Conservation (phyloP, 1,284 basidiomycete genomes). For the Ustilago curta region DNA sequence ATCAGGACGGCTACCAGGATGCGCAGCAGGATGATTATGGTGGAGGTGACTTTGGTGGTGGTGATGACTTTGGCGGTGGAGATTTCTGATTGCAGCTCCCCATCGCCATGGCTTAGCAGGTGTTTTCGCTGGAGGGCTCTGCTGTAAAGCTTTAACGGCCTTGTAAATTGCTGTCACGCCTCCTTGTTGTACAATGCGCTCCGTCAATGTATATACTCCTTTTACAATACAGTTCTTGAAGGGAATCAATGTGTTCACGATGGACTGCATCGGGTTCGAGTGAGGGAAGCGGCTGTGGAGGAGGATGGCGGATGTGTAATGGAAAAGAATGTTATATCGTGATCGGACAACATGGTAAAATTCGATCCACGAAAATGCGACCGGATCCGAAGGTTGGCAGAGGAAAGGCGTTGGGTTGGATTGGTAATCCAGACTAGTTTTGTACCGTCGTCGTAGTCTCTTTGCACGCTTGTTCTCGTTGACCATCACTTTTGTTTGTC, state of each 20-base stretch:
- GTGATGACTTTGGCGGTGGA: constrained; percentile 39
- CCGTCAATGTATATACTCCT: too few species aligned
- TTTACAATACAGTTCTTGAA: too few species aligned
- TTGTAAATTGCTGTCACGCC: constrained; percentile 1
- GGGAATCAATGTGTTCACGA: too few species aligned
- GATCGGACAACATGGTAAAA: neutral
- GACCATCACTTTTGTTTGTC: too few species aligned
- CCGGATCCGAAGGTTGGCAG: constrained; percentile 15
- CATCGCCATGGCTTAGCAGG: neutral
- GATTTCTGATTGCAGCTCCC: constrained; percentile 22
- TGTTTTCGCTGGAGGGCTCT: neutral
- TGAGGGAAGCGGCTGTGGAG: too few species aligned
- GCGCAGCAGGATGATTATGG: constrained; percentile 52
- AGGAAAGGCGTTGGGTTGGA: too few species aligned
- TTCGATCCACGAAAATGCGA: neutral
- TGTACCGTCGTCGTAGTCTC: too few species aligned
- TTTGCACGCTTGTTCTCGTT: too few species aligned
- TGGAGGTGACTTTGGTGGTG: constrained; percentile 45
- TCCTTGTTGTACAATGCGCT: too few species aligned
- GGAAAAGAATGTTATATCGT: too few species aligned
- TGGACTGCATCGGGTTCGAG: too few species aligned
- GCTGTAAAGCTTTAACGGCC: neutral
- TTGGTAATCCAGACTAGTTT: constrained; percentile 15
- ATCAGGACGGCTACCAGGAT: constrained; percentile 64
- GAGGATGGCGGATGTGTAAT: too few species aligned